Conservation (phyloP, 768 basidiomycete species). For the Mycena alexandri region DNA sequence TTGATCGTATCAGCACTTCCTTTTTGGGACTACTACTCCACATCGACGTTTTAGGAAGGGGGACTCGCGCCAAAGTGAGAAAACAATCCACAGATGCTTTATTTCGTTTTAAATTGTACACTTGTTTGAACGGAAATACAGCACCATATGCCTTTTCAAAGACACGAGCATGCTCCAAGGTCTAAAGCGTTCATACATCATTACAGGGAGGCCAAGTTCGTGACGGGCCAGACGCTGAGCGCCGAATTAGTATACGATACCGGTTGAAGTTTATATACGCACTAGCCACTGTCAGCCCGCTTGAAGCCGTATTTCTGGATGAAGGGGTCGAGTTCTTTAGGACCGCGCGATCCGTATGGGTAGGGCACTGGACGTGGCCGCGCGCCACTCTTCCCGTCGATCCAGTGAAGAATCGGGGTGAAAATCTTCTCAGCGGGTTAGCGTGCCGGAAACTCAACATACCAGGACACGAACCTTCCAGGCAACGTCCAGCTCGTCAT, state of each 20-base stretch:
- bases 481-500: constrained; percentile 96
- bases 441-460: not conserved
- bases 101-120: constrained; percentile 35
- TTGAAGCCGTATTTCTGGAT: constrained; percentile 83
- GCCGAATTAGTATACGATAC: constrained; percentile 20
- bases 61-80: not conserved
- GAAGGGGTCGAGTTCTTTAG: constrained; percentile 84
- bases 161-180: constrained; percentile 23
- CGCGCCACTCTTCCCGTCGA: constrained; percentile 80
- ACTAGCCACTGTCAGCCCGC: constrained; percentile 80
- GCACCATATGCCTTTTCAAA: constrained; percentile 7
- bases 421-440: constrained; percentile 73
- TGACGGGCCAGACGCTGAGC: constrained; percentile 79
- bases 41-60: constrained; percentile 1
- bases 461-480: constrained; percentile 80
- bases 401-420: constrained; percentile 96
- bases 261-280: constrained; percentile 50
- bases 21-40: not conserved
- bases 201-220: constrained; percentile 73
- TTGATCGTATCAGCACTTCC: not conserved
- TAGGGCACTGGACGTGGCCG: constrained; percentile 82
- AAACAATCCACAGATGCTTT: constrained; percentile 19
- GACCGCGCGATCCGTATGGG: constrained; percentile 96
- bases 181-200: constrained; percentile 27
- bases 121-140: constrained; percentile 34